Conservation (phyloP, 129 eudicot species). For the Tanacetum coccineum region DNA sequence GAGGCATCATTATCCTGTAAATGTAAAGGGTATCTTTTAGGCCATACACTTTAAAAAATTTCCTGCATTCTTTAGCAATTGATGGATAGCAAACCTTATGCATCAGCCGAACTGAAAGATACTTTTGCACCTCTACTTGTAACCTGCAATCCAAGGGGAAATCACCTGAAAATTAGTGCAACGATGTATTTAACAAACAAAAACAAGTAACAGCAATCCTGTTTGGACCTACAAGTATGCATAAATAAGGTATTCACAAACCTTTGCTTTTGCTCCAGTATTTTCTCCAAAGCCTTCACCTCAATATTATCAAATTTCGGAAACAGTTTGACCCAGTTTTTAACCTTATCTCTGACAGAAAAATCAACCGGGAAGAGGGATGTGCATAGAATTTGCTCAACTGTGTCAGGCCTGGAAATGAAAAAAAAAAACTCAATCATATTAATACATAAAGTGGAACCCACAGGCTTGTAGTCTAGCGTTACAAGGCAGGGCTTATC, state of each 20-base stretch:
- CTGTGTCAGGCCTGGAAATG: constrained; percentile 61
- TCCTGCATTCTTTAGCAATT: constrained; percentile 4
- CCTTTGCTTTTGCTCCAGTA: constrained; percentile 92
- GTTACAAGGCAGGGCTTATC: no score
- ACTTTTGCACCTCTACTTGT: constrained; percentile 82
- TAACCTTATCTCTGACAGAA: constrained; percentile 67
- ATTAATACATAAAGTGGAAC: constrained; percentile 4
- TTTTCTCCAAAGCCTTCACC: constrained; percentile 83
- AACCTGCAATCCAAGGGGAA: constrained; percentile 56
- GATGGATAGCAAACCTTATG: constrained; percentile 54
- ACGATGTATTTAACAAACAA: constrained; percentile 24
- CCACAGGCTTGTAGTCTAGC: background rate
- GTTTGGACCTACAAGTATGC: constrained; percentile 15
- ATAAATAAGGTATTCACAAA: constrained; percentile 32
- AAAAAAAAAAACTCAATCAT: constrained; percentile 16
- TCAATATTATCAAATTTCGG: constrained; percentile 77
- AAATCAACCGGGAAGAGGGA: constrained; percentile 73
- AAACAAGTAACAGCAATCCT: constrained; percentile 17
- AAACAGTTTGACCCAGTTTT: constrained; percentile 68
- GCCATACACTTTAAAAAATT: background rate
- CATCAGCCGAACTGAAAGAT: constrained; percentile 67
- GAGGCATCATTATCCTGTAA: constrained; percentile 63
- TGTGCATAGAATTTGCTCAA: constrained; percentile 60
- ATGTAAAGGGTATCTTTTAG: constrained; percentile 22
- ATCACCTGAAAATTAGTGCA: constrained; percentile 33